Evolutionary conservation across 495 filamentous ascomycete genomes (phyloP).

Genomic region (Trichoderma erinaceum): DNA sequence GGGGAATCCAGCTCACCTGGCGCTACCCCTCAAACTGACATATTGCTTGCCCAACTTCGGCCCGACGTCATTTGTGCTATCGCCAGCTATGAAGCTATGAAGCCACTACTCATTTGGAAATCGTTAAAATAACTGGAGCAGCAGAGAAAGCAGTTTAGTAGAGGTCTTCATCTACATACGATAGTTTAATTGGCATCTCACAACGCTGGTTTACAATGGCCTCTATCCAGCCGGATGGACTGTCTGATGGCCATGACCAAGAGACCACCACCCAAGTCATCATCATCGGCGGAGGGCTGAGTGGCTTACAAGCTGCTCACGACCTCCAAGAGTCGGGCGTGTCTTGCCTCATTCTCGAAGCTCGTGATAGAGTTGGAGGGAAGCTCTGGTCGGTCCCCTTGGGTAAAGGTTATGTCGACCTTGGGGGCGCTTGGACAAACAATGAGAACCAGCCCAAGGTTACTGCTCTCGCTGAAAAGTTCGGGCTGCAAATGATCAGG

Average conservation of each 20-base stretch:
- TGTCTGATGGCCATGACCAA: not conserved
- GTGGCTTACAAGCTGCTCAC: constrained; percentile 42
- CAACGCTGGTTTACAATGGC: not conserved
- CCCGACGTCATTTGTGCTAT: not conserved
- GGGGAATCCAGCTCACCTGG: constrained; percentile 39
- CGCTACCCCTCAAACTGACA: constrained; percentile 24
- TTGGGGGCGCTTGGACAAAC: constrained; percentile 51
- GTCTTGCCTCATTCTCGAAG: constrained; percentile 42
- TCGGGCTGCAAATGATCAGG: constrained; percentile 35
- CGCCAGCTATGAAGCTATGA: no score
- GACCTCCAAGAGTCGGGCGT: constrained; percentile 36
- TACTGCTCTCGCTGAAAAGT: constrained; percentile 29
- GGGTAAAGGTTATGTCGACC: constrained; percentile 32
- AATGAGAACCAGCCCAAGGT: constrained; percentile 42
- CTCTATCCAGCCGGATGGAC: not conserved
- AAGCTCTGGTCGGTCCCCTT: constrained; percentile 33
- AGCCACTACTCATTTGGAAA: not conserved
- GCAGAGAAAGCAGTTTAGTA: not conserved
- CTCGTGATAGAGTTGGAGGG: constrained; percentile 46
- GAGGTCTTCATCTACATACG: not conserved
- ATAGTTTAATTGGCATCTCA: not conserved
- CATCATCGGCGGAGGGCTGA: constrained; percentile 46
- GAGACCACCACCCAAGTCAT: constrained; percentile 18
- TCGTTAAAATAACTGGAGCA: not conserved
- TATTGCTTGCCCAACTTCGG: not conserved